Conservation (phyloP, 805 yeast genomes). For the Kodamaea nitidulidarum region DNA sequence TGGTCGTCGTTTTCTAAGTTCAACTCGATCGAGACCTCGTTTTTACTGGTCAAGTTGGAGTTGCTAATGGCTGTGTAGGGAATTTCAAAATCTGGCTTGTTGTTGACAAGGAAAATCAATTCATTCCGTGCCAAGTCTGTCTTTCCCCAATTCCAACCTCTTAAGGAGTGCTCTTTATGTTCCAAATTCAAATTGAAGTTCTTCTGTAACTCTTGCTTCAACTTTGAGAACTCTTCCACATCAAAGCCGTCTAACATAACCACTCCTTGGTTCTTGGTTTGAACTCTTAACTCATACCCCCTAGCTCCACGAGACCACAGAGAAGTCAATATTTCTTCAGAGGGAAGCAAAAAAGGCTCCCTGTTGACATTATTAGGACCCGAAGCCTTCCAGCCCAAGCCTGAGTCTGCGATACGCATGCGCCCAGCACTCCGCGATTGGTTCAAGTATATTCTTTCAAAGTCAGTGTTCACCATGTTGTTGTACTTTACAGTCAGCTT, state of each 20-base stretch:
- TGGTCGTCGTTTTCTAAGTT: conserved; percentile 56
- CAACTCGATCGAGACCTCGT: conserved; percentile 90
- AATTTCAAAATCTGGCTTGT: conserved; percentile 86
- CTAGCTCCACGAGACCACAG: conserved; percentile 93
- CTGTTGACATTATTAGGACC: conserved; percentile 40
- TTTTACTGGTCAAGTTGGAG: conserved; percentile 84
- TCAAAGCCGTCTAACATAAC: conserved; percentile 91
- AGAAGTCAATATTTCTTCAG: conserved; percentile 73
- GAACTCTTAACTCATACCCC: conserved; percentile 85
- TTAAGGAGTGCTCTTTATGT: conserved; percentile 80
- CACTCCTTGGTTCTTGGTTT: conserved; percentile 84
- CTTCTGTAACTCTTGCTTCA: conserved; percentile 80
- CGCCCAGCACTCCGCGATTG: conserved; percentile 82
- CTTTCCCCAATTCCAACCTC: conserved; percentile 99
- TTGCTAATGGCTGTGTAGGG: conserved; percentile 80
- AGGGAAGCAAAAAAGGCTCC: conserved; percentile 84
- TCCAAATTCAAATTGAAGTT: conserved; percentile 72
- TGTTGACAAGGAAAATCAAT: conserved; percentile 77
- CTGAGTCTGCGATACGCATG: conserved; percentile 93
- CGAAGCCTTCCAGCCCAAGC: conserved; percentile 92
- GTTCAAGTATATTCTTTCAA: conserved; percentile 85
- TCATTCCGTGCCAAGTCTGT: conserved; percentile 91
- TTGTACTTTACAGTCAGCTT: background rate
- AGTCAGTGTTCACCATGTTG: conserved; percentile 59
- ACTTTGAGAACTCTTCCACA: conserved; percentile 68